These are phyloP conservation scores for Cladosporium sp. DNA, from an alignment of 2,329 filamentous ascomycete species.

Conservation along the genomic window DNA sequence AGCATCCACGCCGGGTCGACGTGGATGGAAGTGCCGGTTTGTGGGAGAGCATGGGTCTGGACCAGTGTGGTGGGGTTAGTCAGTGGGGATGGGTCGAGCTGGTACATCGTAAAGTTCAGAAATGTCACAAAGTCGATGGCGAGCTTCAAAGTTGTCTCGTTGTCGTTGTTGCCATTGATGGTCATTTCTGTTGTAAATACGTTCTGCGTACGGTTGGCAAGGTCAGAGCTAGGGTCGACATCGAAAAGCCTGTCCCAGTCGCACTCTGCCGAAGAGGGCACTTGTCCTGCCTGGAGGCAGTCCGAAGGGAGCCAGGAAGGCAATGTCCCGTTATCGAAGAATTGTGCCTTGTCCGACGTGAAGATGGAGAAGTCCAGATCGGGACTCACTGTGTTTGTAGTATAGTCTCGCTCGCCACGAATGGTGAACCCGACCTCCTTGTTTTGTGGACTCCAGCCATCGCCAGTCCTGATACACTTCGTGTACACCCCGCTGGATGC, in stretches of 20 bases:
- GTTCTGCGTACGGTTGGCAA: constrained; percentile 13
- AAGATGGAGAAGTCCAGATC: constrained; percentile 16
- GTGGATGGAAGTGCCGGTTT: constrained; percentile 2
- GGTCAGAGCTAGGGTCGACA: not conserved
- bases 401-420: constrained; percentile 10
- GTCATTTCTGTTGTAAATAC: constrained; percentile 17
- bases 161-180: not conserved
- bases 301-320: constrained; percentile 15
- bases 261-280: constrained; percentile 6
- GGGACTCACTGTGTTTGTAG: not conserved
- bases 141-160: not conserved
- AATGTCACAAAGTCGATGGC: constrained; percentile 17
- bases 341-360: constrained; percentile 21
- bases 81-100: constrained; percentile 19
- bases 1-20: constrained; percentile 26
- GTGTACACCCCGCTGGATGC: constrained; percentile 16
- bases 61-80: constrained; percentile 21
- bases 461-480: constrained; percentile 22
- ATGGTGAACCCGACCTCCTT: constrained; percentile 18
- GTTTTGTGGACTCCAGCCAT: constrained; percentile 20
- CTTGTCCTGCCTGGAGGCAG: constrained; percentile 8
- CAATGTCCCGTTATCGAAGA: constrained; percentile 16
- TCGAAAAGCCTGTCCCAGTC: constrained; percentile 18
- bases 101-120: constrained; percentile 22
- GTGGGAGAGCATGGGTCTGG: constrained; percentile 13